phyloP scores from a whole-genome alignment of 208 protist species.

The Vickermania spadyakhi region DNA sequence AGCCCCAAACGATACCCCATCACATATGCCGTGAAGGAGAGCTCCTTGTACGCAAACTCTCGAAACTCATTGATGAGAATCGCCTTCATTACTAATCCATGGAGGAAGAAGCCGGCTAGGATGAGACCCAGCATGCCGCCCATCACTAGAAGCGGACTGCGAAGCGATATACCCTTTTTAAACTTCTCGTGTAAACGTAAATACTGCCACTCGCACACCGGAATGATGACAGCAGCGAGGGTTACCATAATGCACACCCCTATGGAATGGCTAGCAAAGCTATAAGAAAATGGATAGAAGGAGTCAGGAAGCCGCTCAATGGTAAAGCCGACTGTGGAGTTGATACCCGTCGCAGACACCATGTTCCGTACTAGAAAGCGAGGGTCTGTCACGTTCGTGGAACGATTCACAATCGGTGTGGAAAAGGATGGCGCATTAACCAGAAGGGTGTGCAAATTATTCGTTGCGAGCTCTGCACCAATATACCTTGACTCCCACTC shows the following conservation, averaged over 20 bases:
- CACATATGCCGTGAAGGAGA: background rate
- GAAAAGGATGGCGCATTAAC: background rate
- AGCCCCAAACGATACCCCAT: background rate
- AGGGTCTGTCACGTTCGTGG: background rate
- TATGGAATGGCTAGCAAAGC: background rate
- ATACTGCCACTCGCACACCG: background rate
- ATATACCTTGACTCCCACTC: background rate
- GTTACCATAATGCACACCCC: background rate
- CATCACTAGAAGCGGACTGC: background rate
- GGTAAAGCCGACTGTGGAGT: constrained; percentile 1
- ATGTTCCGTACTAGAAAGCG: background rate
- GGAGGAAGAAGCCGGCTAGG: background rate
- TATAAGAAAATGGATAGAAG: background rate
- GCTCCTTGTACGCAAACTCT: background rate
- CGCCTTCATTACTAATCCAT: background rate
- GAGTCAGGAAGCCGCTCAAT: background rate
- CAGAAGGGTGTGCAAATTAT: background rate
- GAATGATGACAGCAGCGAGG: background rate
- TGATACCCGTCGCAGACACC: background rate
- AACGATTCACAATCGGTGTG: constrained; percentile 2
- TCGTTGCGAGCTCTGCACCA: constrained; percentile 2
- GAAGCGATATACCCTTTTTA: background rate
- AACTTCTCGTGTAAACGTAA: background rate
- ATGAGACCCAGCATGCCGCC: background rate
- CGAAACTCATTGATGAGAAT: background rate